Conservation (phyloP, 139 green algal species). For the Pleodorina starrii region DNA sequence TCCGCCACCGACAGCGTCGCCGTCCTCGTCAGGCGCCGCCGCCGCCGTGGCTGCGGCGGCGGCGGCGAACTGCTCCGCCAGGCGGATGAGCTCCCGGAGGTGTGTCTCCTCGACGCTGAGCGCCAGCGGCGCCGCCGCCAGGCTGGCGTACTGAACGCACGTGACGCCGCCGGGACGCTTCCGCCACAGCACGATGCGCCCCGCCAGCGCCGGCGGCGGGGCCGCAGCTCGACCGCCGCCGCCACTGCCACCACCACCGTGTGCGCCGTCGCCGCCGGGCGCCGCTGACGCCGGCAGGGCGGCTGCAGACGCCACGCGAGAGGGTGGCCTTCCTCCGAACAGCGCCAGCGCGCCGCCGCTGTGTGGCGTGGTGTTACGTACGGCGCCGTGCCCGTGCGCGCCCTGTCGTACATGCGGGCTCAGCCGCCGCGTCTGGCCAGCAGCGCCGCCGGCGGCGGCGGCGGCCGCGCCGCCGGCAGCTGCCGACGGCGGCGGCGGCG, state of each 20-base stretch:
- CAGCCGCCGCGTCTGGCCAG: too few relatives aligned
- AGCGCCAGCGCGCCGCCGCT: neutral
- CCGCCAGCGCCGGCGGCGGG: slow-evolving; percentile 40
- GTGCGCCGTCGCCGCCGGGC: neutral
- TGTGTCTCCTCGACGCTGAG: slow-evolving; percentile 80
- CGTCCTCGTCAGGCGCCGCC: neutral
- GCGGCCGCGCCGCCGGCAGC: too few relatives aligned
- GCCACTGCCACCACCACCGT: neutral
- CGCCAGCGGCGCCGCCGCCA: slow-evolving; percentile 66
- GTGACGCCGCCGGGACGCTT: slow-evolving; percentile 76
- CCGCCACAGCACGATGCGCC: slow-evolving; percentile 72
- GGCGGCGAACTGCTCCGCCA: slow-evolving; percentile 23
- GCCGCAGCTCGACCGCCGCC: neutral
- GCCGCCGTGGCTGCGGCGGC: slow-evolving; percentile 10
- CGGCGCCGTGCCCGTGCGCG: too few relatives aligned
- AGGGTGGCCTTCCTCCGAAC: too few relatives aligned
- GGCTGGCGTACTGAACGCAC: slow-evolving; percentile 78
- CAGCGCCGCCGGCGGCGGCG: too few relatives aligned
- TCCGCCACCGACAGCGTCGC: neutral
- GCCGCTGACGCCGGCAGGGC: neutral
- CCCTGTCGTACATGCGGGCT: too few relatives aligned
- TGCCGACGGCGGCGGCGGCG: slow-evolving; percentile 6
- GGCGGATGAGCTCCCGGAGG: slow-evolving; percentile 59
- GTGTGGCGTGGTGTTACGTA: neutral
- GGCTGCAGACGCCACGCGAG: too few relatives aligned